Percentiles rank a stretch among this genome's conserved stretches.
These are phyloP conservation scores for Uromyces viciae-fabae DNA, from an alignment of 1,284 basidiomycete genomes.

Conservation along the genomic window DNA sequence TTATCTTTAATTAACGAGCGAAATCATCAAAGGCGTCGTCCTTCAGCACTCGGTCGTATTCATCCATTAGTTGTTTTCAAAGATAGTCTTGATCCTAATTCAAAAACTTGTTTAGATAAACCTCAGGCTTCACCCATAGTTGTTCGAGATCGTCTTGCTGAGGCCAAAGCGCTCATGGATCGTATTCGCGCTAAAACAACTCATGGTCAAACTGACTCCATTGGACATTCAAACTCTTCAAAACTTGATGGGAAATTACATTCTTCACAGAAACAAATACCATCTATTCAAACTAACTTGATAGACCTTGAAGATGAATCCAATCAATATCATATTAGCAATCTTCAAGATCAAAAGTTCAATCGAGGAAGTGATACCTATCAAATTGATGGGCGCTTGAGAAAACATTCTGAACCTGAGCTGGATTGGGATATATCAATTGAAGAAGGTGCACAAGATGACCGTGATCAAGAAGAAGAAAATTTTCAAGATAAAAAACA, in stretches of 20 bases:
- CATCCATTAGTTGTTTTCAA: slow-evolving; percentile 38
- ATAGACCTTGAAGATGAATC: background rate
- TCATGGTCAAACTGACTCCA: background rate
- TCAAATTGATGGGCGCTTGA: background rate
- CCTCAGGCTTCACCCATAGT: background rate
- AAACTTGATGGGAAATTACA: background rate
- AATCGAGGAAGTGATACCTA: background rate
- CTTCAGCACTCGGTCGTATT: background rate
- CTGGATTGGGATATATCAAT: slow-evolving; percentile 34
- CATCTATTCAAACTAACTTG: background rate
- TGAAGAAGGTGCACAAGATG: background rate
- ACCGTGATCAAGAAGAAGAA: background rate
- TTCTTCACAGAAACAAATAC: background rate
- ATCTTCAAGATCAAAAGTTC: background rate
- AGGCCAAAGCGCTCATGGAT: slow-evolving; percentile 49
- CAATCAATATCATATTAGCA: background rate
- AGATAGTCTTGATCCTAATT: background rate
- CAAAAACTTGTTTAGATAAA: background rate
- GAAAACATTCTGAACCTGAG: slow-evolving; percentile 12
- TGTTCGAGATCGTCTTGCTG: slow-evolving; percentile 44
- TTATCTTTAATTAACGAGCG: slow-evolving; percentile 24
- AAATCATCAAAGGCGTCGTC: slow-evolving; percentile 9
- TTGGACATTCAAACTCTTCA: background rate
- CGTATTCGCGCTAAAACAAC: slow-evolving; percentile 46
- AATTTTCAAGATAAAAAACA: background rate